Base-by-base conservation (phyloP, 164 flowering plant genomes). In the grape (Vitis vinifera) region DNA sequence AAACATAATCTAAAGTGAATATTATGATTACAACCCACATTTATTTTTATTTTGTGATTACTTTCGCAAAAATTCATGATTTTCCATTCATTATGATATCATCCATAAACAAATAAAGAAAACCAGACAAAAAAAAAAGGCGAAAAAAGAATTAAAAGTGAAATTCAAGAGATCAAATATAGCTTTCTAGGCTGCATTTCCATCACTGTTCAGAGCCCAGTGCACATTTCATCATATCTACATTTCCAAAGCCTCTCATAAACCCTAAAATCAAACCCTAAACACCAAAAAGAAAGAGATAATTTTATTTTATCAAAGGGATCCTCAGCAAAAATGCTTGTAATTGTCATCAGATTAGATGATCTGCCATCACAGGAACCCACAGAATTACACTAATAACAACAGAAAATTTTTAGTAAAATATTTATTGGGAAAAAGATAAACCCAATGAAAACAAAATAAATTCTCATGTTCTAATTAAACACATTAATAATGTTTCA, bases 281-380 rank as follows among this genome's bases (percentile, higher is more conserved):
- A 55, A 13, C 50, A 44, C 31, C 9, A 8, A 57, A 60, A 60
- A 37, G 17, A 10, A 57, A 55, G 3, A 66, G 6, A 63, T 9
- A 48, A 56, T 44, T 10, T 2, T 0, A 13, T 17, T 27, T 51
- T 31, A 37, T 1, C 4, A 6, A 56, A 71, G 68, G 68, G 68
- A 23, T 75, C 85, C 90, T 84, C 87, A 84, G 87, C 15, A 49
- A 52, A 68, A 66, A 71, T 84, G 87, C 87, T 84, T 83, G 59
- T 75, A 71, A 50, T 73, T 84, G 60, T 82, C 86, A 82, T 84
- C 86, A 83, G 76, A 77, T 58, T 52, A 30, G 66, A 81, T 17
- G 59, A 78, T 86, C 90, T 84, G 85, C 88, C 90, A 86, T 86
- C 90, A 86, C 68, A 23, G 90, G 87, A 82, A 16, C 77, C 83